phyloP scores from a whole-genome alignment of 1,139 yeast species.

The Yamadazyma pseudoaaseri region DNA sequence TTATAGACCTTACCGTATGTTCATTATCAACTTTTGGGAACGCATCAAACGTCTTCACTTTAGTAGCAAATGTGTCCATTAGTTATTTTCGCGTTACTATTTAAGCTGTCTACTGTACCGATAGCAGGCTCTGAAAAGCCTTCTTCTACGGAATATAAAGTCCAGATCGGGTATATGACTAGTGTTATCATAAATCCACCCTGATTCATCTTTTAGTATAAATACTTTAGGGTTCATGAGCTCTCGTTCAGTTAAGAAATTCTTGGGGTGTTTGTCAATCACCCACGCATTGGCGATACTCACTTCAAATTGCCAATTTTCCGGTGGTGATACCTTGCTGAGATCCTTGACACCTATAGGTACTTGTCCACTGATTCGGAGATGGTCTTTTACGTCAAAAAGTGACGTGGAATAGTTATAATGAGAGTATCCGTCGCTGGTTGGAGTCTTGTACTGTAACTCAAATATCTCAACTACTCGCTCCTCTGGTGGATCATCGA shows the following conservation, averaged over 20 bases:
- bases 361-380: conserved; percentile 52
- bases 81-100: neutral
- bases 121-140: conserved; percentile 50
- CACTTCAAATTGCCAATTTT: conserved; percentile 69
- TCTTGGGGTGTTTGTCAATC: conserved; percentile 51
- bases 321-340: conserved; percentile 62
- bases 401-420: conserved; percentile 35
- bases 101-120: conserved; percentile 42
- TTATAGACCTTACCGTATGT: conserved; percentile 68
- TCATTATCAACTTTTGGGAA: conserved; percentile 84
- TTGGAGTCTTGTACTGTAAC: conserved; percentile 63
- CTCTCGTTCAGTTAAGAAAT: conserved; percentile 54
- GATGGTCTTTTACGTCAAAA: conserved; percentile 52
- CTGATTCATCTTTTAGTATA: conserved; percentile 37
- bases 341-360: conserved; percentile 67
- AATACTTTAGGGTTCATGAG: conserved; percentile 22
- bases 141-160: conserved; percentile 52
- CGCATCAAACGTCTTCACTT: conserved; percentile 76
- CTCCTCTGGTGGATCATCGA: conserved; percentile 64
- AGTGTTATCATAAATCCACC: conserved; percentile 42
- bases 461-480: conserved; percentile 73
- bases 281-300: conserved; percentile 62
- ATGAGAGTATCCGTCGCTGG: conserved; percentile 58
- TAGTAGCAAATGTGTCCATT: conserved; percentile 39
- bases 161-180: conserved; percentile 24